phyloP scores from a whole-genome alignment of 1,284 basidiomycete genomes.

The Leccinum fallax region DNA sequence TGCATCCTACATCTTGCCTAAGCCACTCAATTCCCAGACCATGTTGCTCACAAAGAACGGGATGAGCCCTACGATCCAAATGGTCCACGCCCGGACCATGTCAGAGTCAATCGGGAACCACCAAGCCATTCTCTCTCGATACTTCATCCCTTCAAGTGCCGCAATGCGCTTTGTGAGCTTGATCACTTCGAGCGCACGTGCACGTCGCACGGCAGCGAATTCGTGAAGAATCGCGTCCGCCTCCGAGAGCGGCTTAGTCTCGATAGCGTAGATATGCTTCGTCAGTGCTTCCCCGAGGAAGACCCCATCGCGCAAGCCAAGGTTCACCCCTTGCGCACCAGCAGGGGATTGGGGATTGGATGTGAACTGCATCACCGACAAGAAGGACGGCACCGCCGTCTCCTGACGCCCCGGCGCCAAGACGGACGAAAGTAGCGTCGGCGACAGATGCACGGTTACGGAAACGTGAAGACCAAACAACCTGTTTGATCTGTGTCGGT shows the following conservation, averaged over 20 bases:
- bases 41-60: too few species aligned
- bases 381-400: conserved; percentile 21
- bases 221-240: background rate
- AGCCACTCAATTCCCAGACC: conserved; percentile 14
- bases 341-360: conserved; percentile 40
- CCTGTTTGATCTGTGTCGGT: background rate
- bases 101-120: conserved; percentile 23
- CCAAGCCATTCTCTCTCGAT: conserved; percentile 8
- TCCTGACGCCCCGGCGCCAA: background rate
- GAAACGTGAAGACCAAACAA: conserved; percentile 43
- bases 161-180: background rate
- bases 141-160: background rate
- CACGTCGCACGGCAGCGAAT: background rate
- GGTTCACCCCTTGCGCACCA: conserved; percentile 52
- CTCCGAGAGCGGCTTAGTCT: background rate
- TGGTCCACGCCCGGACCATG: background rate
- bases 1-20: conserved; percentile 16
- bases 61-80: too few species aligned
- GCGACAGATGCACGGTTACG: conserved; percentile 39
- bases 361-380: conserved; percentile 47
- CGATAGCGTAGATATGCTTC: conserved; percentile 19
- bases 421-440: conserved; percentile 12
- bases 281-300: conserved; percentile 31
- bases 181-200: background rate
- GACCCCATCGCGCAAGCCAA: conserved; percentile 45